Percentiles rank a stretch among this genome's conserved stretches.
phyloP scores from a whole-genome alignment of 768 basidiomycete genomes.

The Lentinula aciculospora region DNA sequence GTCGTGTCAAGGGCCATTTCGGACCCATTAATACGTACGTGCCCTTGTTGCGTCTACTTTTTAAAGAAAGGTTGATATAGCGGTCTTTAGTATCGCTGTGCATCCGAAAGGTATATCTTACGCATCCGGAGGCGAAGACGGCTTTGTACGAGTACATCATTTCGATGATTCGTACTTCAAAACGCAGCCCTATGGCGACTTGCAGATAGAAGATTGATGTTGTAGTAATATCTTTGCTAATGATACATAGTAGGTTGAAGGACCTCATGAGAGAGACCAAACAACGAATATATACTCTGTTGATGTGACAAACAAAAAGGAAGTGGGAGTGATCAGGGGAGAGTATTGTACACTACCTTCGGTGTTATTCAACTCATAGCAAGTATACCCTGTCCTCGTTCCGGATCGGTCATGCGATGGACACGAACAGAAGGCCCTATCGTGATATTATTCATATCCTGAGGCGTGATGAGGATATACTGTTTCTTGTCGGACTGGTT shows the following conservation, averaged over 20 bases:
- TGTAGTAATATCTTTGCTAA: not conserved
- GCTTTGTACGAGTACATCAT: constrained; percentile 86
- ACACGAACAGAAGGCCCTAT: constrained; percentile 69
- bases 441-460: constrained; percentile 75
- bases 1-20: constrained; percentile 96
- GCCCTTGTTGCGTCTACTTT: not conserved
- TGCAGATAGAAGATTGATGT: constrained; percentile 56
- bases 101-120: constrained; percentile 86
- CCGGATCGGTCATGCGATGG: constrained; percentile 73
- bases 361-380: constrained; percentile 19
- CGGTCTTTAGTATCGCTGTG: constrained; percentile 69
- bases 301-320: too few species aligned
- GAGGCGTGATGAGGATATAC: constrained; percentile 95
- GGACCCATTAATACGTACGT: constrained; percentile 94
- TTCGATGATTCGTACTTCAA: constrained; percentile 95
- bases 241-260: too few species aligned
- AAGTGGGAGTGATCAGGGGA: too few species aligned
- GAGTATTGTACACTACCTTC: too few species aligned
- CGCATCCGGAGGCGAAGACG: constrained; percentile 95
- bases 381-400: constrained; percentile 54
- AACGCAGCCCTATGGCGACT: constrained; percentile 85
- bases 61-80: not conserved
- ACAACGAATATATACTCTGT: not conserved
- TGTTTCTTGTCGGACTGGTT: constrained; percentile 85
- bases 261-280: too few species aligned